These are phyloP conservation scores for Sporothrix curviconia DNA, from an alignment of 2,329 filamentous ascomycete species.

Conservation along the genomic window DNA sequence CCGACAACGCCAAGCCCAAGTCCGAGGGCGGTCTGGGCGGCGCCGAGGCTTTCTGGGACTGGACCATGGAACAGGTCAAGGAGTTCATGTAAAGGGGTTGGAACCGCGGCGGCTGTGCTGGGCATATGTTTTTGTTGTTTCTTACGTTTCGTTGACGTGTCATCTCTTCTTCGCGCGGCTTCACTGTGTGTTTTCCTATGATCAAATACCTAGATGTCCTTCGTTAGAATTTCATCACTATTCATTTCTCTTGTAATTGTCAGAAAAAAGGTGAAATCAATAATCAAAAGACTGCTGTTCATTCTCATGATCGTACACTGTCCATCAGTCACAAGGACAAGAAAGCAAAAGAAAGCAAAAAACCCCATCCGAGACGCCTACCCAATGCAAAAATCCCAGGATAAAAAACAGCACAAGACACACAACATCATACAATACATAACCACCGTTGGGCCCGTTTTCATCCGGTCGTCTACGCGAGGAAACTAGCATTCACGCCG, in stretches of 20 bases:
- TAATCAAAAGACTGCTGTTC: neutral
- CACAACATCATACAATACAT: slow-evolving; percentile 2
- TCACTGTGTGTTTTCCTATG: neutral
- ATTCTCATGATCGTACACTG: slow-evolving; percentile 3
- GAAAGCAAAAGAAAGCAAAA: neutral
- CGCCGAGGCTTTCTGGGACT: slow-evolving; percentile 35
- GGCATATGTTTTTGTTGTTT: neutral
- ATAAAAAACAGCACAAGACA: neutral
- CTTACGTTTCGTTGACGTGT: neutral
- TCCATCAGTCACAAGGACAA: neutral
- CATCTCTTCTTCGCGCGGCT: neutral
- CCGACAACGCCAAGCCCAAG: slow-evolving; percentile 24
- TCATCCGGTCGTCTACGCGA: slow-evolving; percentile 28
- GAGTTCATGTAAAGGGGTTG: slow-evolving; percentile 18
- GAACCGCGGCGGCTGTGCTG: too few species aligned
- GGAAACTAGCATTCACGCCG: slow-evolving; percentile 55
- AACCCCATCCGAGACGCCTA: neutral
- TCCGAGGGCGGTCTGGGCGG: slow-evolving; percentile 34
- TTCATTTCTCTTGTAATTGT: neutral
- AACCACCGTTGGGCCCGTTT: too few species aligned
- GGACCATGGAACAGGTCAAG: slow-evolving; percentile 34
- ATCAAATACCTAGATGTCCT: neutral
- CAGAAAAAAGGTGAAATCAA: too few species aligned
- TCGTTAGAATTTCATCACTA: too few species aligned
- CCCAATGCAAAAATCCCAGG: neutral